A percentile compares a stretch with the other conserved stretches of the same genome.
Conservation (phyloP, 306 rosid genomes). For the Inga leiocalycina region DNA sequence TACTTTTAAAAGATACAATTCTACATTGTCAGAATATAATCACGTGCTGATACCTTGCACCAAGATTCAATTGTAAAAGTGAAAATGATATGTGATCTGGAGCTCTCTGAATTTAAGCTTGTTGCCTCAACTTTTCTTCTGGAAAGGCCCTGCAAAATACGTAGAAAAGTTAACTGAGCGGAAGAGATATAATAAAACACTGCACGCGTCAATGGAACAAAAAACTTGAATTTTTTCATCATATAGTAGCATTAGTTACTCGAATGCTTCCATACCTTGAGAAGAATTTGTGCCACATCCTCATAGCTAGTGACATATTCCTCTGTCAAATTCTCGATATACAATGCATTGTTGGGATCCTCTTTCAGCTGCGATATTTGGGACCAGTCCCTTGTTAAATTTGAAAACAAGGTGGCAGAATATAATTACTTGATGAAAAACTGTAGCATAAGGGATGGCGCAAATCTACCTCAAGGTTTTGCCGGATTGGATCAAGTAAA, state of each 20-base stretch:
- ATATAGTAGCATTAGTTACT: not conserved
- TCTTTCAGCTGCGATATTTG: constrained; percentile 69
- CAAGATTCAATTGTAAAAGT: constrained; percentile 87
- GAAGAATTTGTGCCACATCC: constrained; percentile 83
- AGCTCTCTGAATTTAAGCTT: constrained; percentile 84
- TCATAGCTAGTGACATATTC: constrained; percentile 90
- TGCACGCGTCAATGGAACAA: not conserved
- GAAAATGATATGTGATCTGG: constrained; percentile 88
- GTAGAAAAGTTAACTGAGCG: constrained; percentile 15
- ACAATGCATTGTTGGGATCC: constrained; percentile 67
- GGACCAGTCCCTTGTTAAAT: constrained; percentile 20
- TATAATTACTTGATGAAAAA: constrained; percentile 22
- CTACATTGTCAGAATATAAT: constrained; percentile 6
- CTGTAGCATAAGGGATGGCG: constrained; percentile 11
- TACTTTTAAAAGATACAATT: not conserved
- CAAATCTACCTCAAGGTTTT: constrained; percentile 76
- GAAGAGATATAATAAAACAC: not conserved
- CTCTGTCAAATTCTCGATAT: constrained; percentile 85
- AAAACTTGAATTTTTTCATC: not conserved
- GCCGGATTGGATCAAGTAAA: constrained; percentile 56
- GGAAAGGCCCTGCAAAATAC: constrained; percentile 83
- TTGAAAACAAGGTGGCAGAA: not conserved
- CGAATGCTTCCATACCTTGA: constrained; percentile 59
- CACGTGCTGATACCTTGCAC: constrained; percentile 70
- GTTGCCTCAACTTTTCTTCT: constrained; percentile 96